Percentiles rank a stretch among this genome's conserved stretches.
Conservation (phyloP, 306 rosid species). For the Acacia acuminata region DNA sequence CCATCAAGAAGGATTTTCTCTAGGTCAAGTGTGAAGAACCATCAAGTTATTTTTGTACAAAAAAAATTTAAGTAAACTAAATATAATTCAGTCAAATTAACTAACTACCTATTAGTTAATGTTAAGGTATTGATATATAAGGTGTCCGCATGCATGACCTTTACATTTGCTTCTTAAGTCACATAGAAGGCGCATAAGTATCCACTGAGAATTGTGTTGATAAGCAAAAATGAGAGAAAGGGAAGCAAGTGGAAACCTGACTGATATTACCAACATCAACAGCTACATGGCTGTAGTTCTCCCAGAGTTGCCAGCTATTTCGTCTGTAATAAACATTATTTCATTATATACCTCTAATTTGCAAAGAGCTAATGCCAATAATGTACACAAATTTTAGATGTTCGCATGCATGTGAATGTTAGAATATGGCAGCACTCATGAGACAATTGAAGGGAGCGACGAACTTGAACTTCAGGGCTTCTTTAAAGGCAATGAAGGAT, state of each 20-base stretch:
- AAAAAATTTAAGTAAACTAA: background rate
- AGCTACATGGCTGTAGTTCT: conserved; percentile 87
- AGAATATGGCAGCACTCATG: background rate
- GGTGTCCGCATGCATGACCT: background rate
- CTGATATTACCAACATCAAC: conserved; percentile 72
- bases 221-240: conserved; percentile 20
- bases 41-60: background rate
- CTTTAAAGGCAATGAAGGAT: conserved; percentile 87
- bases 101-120: background rate
- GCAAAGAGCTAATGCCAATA: conserved; percentile 1
- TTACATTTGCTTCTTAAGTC: conserved; percentile 5
- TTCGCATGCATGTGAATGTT: background rate
- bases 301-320: conserved; percentile 95
- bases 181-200: conserved; percentile 1
- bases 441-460: conserved; percentile 35
- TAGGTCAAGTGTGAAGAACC: conserved; percentile 1
- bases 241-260: conserved; percentile 53
- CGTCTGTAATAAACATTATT: conserved; percentile 59
- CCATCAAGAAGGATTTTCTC: conserved; percentile 5
- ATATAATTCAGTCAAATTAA: background rate
- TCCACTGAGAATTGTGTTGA: conserved; percentile 8
- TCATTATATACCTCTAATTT: conserved; percentile 36
- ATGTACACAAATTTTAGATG: background rate
- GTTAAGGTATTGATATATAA: background rate
- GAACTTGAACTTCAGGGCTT: conserved; percentile 91